Conservation (phyloP, 441 rosid genomes). For the Raphanus hybrid region DNA sequence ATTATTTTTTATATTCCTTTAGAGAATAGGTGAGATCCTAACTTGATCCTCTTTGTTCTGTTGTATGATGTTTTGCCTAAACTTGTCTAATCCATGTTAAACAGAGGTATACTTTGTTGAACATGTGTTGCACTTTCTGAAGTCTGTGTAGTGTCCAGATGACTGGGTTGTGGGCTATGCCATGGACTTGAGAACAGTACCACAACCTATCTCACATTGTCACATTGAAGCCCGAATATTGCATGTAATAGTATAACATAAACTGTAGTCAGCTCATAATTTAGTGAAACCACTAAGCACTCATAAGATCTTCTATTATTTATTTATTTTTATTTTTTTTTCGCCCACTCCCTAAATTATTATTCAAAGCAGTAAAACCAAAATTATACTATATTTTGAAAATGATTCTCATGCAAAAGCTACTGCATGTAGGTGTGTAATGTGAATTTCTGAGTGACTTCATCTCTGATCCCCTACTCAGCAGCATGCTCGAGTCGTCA, state of each 20-base stretch:
- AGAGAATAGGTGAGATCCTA: too few species aligned
- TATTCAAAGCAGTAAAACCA: conserved; percentile 13
- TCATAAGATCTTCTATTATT: background rate
- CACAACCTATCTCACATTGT: conserved; percentile 88
- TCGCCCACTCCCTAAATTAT: background rate
- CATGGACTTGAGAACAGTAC: conserved; percentile 86
- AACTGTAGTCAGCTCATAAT: background rate
- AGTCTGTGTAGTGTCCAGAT: conserved; percentile 75
- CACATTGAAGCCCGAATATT: conserved; percentile 67
- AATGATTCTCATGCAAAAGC: conserved; percentile 4
- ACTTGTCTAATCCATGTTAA: too few species aligned
- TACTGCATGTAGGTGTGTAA: conserved; percentile 7
- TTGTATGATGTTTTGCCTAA: too few species aligned
- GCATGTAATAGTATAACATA: conserved; percentile 22
- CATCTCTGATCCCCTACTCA: background rate
- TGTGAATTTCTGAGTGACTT: background rate
- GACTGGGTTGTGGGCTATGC: conserved; percentile 77
- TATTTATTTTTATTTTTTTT: too few species aligned
- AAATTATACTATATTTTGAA: background rate
- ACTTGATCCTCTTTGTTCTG: too few species aligned
- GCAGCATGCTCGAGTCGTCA: background rate
- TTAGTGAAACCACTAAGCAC: background rate
- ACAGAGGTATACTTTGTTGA: too few species aligned
- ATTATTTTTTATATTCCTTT: too few species aligned
- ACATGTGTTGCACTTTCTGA: background rate